phyloP scores from a whole-genome alignment of 768 basidiomycete genomes.

The Clitopilus hobsonii region DNA sequence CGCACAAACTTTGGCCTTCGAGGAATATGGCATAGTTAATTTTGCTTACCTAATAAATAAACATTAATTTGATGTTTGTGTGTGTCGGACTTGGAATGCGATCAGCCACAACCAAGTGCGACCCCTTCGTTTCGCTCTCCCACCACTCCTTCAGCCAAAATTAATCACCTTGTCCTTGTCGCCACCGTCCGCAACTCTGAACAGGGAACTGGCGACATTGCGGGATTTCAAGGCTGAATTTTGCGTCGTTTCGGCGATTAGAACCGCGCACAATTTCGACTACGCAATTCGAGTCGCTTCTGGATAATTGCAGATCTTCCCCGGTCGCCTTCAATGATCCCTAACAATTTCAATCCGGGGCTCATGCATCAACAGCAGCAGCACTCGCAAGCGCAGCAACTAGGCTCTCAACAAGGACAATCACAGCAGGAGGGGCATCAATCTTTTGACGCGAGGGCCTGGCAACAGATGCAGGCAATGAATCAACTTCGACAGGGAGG shows the following conservation, averaged over 20 bases:
- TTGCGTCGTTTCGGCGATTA: conserved; percentile 19
- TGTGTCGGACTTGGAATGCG: conserved; percentile 37
- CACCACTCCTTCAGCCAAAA: conserved; percentile 47
- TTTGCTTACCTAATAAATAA: conserved; percentile 1
- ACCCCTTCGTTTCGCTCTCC: conserved; percentile 47
- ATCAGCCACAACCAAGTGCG: conserved; percentile 43
- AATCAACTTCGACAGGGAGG: conserved; percentile 40
- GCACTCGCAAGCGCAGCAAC: conserved; percentile 33
- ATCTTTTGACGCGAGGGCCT: conserved; percentile 24
- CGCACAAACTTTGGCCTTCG: conserved; percentile 12
- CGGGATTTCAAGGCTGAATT: conserved; percentile 13
- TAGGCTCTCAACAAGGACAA: conserved; percentile 40
- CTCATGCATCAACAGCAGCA: conserved; percentile 42
- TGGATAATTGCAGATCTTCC: conserved; percentile 59
- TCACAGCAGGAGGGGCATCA: conserved; percentile 32
- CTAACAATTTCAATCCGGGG: conserved; percentile 37
- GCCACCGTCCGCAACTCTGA: conserved; percentile 18
- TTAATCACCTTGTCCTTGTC: conserved; percentile 20
- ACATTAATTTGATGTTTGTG: conserved; percentile 5
- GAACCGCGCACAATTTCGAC: conserved; percentile 23
- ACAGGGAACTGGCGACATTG: conserved; percentile 9
- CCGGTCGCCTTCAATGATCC: conserved; percentile 50
- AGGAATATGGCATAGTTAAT: neutral
- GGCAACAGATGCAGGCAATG: conserved; percentile 52
- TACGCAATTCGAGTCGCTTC: conserved; percentile 18